Conservation (phyloP, 1,139 yeast genomes). For the Candida sanyaensis region DNA sequence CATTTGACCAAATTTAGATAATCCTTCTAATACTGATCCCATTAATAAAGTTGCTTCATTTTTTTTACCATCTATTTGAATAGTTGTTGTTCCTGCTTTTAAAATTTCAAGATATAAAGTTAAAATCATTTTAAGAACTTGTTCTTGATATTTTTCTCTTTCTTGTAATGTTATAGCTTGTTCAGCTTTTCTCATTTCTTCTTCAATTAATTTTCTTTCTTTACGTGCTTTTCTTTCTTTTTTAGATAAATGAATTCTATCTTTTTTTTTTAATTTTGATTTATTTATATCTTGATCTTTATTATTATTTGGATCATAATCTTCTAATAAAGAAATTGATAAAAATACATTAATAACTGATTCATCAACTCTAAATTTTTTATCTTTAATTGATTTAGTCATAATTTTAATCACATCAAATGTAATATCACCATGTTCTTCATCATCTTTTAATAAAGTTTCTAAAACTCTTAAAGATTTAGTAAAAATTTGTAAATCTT, state of each 20-base stretch:
- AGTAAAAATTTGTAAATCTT: constrained; percentile 53
- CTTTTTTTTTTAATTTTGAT: constrained; percentile 71
- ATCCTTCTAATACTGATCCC: constrained; percentile 88
- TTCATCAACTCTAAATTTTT: constrained; percentile 82
- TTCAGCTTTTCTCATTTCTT: constrained; percentile 86
- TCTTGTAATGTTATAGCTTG: constrained; percentile 85
- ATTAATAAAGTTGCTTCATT: constrained; percentile 58
- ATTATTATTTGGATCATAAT: constrained; percentile 69
- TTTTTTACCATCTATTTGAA: constrained; percentile 35
- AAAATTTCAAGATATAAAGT: constrained; percentile 77
- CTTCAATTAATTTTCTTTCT: constrained; percentile 83
- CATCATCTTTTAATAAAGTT: constrained; percentile 64
- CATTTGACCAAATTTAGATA: constrained; percentile 87
- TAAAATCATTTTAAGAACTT: constrained; percentile 72
- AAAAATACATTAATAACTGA: constrained; percentile 74
- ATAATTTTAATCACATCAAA: constrained; percentile 69
- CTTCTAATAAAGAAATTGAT: constrained; percentile 73
- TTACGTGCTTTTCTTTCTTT: constrained; percentile 85
- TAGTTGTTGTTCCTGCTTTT: constrained; percentile 37
- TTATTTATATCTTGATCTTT: constrained; percentile 44
- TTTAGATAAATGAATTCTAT: constrained; percentile 85
- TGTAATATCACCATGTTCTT: constrained; percentile 77
- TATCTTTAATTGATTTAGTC: constrained; percentile 68
- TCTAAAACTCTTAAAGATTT: constrained; percentile 69
- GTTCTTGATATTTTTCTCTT: constrained; percentile 82